A percentile compares a stretch with the other conserved stretches of the same genome.
Evolutionary conservation across 2,329 filamentous ascomycete species (phyloP).

Genomic region (Bipolaris zeicola): DNA sequence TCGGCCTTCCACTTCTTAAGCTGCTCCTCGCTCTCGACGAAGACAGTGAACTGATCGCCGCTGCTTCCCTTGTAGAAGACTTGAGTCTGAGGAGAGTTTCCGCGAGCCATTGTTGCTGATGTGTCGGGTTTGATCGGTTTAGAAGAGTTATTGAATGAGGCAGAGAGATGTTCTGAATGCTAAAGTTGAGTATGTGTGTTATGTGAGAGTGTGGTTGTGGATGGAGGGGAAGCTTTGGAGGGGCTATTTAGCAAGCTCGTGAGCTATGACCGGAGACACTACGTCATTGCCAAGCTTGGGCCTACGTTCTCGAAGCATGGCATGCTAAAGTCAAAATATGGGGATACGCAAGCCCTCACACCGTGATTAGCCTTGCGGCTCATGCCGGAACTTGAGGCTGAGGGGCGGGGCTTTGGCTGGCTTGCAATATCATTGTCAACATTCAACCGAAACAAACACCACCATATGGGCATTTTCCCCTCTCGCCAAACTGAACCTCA

Average conservation of each 20-base stretch:
- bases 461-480: neutral
- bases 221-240: constrained; percentile 41
- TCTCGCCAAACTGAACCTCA: neutral
- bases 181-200: constrained; percentile 1
- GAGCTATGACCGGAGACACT: constrained; percentile 27
- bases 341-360: constrained; percentile 3
- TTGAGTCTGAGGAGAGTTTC: constrained; percentile 69
- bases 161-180: neutral
- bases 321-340: neutral
- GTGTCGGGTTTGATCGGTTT: constrained; percentile 1
- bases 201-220: constrained; percentile 1
- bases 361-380: constrained; percentile 18
- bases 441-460: neutral
- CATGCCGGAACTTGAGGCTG: constrained; percentile 17
- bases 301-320: constrained; percentile 8
- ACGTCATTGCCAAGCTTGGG: constrained; percentile 43
- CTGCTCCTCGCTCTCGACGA: constrained; percentile 64
- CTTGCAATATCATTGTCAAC: neutral
- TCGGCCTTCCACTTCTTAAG: constrained; percentile 85
- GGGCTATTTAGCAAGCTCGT: constrained; percentile 38
- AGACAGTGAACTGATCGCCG: constrained; percentile 71
- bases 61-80: constrained; percentile 79
- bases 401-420: neutral
- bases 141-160: constrained; percentile 4
- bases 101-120: constrained; percentile 41